Base-by-base conservation (phyloP, 768 basidiomycete genomes). In the Mycena leptocephala region DNA sequence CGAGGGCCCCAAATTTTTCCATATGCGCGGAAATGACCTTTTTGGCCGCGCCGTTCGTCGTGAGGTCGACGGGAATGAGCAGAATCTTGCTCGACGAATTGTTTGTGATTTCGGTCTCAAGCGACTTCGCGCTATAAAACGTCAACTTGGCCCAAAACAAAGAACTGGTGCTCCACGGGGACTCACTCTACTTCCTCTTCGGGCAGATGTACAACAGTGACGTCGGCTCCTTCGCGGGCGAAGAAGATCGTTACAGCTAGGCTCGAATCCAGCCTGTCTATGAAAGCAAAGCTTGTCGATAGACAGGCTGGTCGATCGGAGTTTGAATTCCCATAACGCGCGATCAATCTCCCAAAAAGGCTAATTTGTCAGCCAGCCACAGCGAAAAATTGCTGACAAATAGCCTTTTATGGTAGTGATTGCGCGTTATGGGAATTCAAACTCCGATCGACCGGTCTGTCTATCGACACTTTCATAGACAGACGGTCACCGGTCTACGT, bases 141-240 rank as follows among this genome's bases (percentile, higher is more conserved):
- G 26, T 62, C 22, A 65, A 30, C 20, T 22, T 14, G 16, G 18
- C 13, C 43, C 6, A 20, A 46, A 6, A 37, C 35, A 6, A 37
- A 6, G 7, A 37, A 37, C 35, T 6, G 22, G 43, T 14, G 14
- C 16, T 46, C 7, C 16, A 16, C 16, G 43, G 18, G 16, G 13
- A 46, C 69, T 35, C 41, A 69, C 67, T 93, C 92, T 58, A 87
- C 84, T 74, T 88, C 84, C 80, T 93, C 93, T 75, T 90, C 84
- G 1, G 90, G 88, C 0, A 93, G 87, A 81, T 92, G 88, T 10
- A 89, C 85, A 70, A 90, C 87, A 8, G 90, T 90, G 68, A 92
- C 87, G 59, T 89, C 90, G 9, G 87, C 83, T 22, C 90, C 91
- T 78, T 92, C 89, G 20, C 88, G 86, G 3, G 90, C 89, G 79